Base-by-base conservation (phyloP, 371 early-diverging fungal genomes). In the Umbelopsis sp. region DNA sequence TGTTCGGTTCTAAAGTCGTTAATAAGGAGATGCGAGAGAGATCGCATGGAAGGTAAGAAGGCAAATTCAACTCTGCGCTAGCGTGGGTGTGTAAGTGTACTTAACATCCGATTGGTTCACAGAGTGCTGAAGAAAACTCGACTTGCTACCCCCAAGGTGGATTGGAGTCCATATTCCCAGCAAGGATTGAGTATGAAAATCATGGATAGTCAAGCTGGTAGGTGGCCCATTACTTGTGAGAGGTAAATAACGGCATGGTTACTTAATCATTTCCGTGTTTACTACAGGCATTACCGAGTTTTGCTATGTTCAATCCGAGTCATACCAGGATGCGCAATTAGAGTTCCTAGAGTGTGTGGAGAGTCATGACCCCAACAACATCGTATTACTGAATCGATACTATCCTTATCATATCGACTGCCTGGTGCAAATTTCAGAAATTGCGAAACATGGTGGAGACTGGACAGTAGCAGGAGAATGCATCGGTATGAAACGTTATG, bases 321-420 rank as follows among this genome's bases (percentile, higher is more conserved):
- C 79, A 53, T 97, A 96, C 73, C 90, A 89, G 68, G 80, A 87
- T 48, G 79, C 87, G 5, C 94, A 96, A 71, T 63, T 83, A 24
- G 87, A 88, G 68, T 97, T 95, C 75, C 69, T 92, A 62, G 78
- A 81, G 18, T 88, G 91, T 16, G 87, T 96, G 12, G 81, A 83
- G 20, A 88, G 90, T 0, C 91, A 94, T 71, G 86, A 93, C 76
- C 93, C 96, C 0, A 87, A 93, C 51, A 86, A 86, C 14, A 79
- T 97, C 14, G 80, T 90, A 45, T 75, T 79, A 18, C 76, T 96
- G n/a, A 76, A 88, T 24, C 82, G 86, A 44, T 82, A 85, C 32
- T 82, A 93, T 75, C 97, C 96, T 14, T 97, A 92, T 73, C 96
- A 97, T 74, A 85, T 96, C 24, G 93, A 95, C 74, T 79, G 91